Evolutionary conservation across 2,329 filamentous ascomycete species (phyloP), one percentile per base, ranked within the genome.

Genomic region (Leptosphaerulina australis): DNA sequence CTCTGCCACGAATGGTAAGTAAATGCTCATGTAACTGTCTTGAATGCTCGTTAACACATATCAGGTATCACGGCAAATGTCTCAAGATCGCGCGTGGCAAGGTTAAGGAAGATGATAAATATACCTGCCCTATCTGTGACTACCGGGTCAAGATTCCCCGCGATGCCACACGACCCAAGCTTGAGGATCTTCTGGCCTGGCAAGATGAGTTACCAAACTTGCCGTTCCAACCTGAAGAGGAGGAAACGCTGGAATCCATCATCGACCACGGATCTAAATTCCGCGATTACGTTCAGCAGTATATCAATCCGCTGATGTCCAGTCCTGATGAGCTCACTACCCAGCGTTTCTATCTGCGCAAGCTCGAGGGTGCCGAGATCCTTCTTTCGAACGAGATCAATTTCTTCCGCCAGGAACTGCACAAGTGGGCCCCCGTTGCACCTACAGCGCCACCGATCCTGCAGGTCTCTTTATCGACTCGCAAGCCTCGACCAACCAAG

Each of bases 51-150:
- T 37, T 77, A 65, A 77, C 47, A 43, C 30, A n/a, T 7, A 54
- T 31, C n/a, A 92, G 88, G 89, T 99, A 99, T 68, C 94, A 99
- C 66, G 93, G 94, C 53, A 97, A 97, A 73, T 99, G 94, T 66
- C 80, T 99, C 28, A 99, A 99, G 77, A 97, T 99, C 67, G 94
- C 94, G 2, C 85, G 94, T 39, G 94, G 94, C 43, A 99, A 97
- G 70, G 90, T 99, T 64, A 97, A 97, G 75, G 94, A 97, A 68
- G 93, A 96, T 56, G 94, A 97, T 69, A 96, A 96, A 71, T 99
- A 97, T 70, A 97, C 93, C 1, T 99, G 94, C 66, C 94, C 94
- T 0, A 96, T 99, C 55, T 99, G 94, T 70, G 94, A 99, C 71
- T 97, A 92, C 85, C 88, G 94, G 14, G 89, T 97, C 68, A 95